Percentiles rank a stretch among this genome's conserved stretches.
phyloP scores from a whole-genome alignment of 164 flowering plant species.

The Santalum album region DNA sequence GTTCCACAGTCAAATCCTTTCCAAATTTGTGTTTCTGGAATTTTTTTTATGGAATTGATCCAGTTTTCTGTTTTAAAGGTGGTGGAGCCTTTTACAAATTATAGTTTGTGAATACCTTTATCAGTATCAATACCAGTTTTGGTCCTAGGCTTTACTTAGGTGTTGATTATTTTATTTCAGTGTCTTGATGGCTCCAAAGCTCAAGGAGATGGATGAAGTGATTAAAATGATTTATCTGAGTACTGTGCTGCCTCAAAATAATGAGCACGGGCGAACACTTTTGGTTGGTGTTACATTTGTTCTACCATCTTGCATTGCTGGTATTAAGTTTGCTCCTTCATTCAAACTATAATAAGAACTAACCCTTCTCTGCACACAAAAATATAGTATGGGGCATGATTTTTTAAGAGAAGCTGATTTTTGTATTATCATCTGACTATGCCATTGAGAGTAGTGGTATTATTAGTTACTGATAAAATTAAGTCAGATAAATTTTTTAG shows the following conservation, averaged over 20 bases:
- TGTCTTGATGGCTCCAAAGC: conserved; percentile 68
- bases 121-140: conserved; percentile 4
- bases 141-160: conserved; percentile 1
- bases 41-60: no score
- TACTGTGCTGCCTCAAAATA: conserved; percentile 17
- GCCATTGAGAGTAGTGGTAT: no score
- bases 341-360: not conserved
- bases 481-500: no score
- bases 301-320: conserved; percentile 6
- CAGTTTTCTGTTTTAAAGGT: no score
- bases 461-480: no score
- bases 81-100: no score
- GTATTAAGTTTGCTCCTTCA: not conserved
- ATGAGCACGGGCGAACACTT: conserved; percentile 40
- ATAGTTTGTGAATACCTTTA: not conserved
- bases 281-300: conserved; percentile 54
- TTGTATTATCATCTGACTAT: no score
- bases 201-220: conserved; percentile 90
- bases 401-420: no score
- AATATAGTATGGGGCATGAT: no score
- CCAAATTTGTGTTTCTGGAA: no score
- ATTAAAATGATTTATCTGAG: conserved; percentile 55
- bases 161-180: conserved; percentile 31
- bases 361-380: not conserved
- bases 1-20: no score